A percentile compares a stretch with the other conserved stretches of the same genome.
Evolutionary conservation across 345 rosid genomes (phyloP).

Genomic region (Lenwebbia sp.): DNA sequence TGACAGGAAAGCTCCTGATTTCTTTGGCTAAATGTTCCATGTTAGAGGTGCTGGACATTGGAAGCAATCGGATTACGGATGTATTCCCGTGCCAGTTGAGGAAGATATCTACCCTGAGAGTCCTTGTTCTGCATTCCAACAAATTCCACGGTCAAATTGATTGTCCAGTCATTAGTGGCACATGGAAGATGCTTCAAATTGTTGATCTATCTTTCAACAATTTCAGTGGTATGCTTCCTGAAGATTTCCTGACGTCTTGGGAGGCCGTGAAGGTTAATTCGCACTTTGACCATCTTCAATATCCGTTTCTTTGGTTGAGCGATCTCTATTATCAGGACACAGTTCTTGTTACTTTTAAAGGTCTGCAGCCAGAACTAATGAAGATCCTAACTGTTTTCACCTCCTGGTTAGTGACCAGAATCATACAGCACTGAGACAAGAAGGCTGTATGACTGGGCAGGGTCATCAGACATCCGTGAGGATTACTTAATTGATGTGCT

Average conservation of each 20-base stretch:
- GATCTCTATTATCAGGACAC: constrained; percentile 20
- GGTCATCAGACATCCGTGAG: too few species aligned
- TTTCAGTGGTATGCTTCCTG: constrained; percentile 14
- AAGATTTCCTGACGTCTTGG: constrained; percentile 6
- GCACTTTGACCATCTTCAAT: constrained; percentile 8
- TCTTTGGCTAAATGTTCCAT: constrained; percentile 16
- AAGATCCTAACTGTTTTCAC: constrained; percentile 36
- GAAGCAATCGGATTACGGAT: constrained; percentile 19
- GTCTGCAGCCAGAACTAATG: constrained; percentile 11
- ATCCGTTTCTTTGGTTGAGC: background rate
- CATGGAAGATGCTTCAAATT: constrained; percentile 27
- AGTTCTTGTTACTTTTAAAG: constrained; percentile 33
- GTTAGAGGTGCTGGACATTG: constrained; percentile 34
- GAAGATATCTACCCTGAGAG: constrained; percentile 9
- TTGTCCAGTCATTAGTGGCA: background rate
- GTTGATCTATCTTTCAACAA: constrained; percentile 10
- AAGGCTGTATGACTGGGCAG: too few species aligned
- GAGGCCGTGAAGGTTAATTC: constrained; percentile 18
- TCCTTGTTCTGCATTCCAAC: constrained; percentile 38
- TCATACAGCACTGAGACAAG: too few species aligned
- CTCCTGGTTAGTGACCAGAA: too few species aligned
- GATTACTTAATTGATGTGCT: too few species aligned
- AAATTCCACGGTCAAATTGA: constrained; percentile 18
- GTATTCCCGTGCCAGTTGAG: constrained; percentile 22
- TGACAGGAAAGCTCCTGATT: constrained; percentile 14